Base-by-base conservation (phyloP, 371 early-diverging fungal genomes). In the Mucor saturninus region DNA sequence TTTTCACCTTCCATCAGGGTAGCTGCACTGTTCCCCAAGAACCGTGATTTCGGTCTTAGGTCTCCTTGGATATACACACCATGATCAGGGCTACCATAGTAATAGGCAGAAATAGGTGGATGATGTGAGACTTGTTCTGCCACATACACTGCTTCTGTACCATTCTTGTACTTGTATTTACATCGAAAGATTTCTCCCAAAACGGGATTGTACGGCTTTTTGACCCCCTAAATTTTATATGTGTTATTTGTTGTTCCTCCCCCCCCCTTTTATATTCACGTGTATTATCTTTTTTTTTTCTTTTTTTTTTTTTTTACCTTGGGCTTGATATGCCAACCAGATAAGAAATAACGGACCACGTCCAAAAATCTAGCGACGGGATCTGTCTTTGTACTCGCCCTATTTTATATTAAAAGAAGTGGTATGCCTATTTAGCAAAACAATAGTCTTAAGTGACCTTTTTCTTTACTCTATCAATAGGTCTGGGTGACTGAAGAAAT, bases 321-420 rank as follows among this genome's bases (percentile, higher is more conserved):
- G n/a, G 97, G 97, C 68, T 88, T 87, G 52, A 95, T 95, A 72
- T 97, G 96, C 95, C 95, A 96, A 5, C 96, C 96, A 10, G 95
- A 92, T 61, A 97, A 79, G 69, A 89, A 97, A 73, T 94, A 97
- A 43, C 88, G 81, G 8, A 93, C 89, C 21, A 95, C 91, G 32
- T 84, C 87, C 14, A 96, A 70, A 64, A 97, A 94, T 38, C 98
- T 80, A 26, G 86, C 85, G 2, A 89, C 64, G 11, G 96, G 93
- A 68, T 95, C 93, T 5, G 80, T 68, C 62, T 83, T 54, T 50
- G 82, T 84, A 62, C 80, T 77, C 10, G 86, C 87, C 51, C 90
- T 90, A 54, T 14, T 45, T 11, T 0, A 28, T 15, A 40, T 43
- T 4, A 48, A 46, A 26, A 35, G 14, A 21, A 21, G 21, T 21